Evolutionary conservation across 306 rosid genomes (phyloP).

Genomic region (Acmispon strigosus): DNA sequence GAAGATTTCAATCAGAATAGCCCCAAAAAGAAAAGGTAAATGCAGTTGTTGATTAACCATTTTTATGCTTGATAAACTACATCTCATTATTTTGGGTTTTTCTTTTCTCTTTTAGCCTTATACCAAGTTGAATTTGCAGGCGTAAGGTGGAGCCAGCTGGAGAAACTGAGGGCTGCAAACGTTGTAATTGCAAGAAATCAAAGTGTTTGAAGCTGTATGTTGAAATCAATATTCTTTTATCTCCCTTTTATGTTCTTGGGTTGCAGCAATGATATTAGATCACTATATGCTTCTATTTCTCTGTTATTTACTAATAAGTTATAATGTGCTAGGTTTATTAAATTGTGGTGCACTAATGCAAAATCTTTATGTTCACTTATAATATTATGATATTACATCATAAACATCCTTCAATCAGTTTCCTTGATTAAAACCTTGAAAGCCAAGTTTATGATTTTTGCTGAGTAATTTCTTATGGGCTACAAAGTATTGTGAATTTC

Average conservation of each 20-base stretch:
- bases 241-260: background rate
- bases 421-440: background rate
- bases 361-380: background rate
- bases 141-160: constrained; percentile 53
- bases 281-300: background rate
- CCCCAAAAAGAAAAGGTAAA: constrained; percentile 77
- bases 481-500: background rate
- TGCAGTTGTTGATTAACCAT: background rate
- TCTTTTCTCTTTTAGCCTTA: constrained; percentile 24
- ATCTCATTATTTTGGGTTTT: background rate
- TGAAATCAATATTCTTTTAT: background rate
- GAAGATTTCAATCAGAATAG: constrained; percentile 67
- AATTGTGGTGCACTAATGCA: background rate
- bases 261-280: background rate
- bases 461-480: background rate
- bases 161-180: constrained; percentile 77
- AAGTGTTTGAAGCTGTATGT: constrained; percentile 97
- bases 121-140: constrained; percentile 47
- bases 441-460: background rate
- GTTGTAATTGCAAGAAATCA: constrained; percentile 87
- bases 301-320: background rate
- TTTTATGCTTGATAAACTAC: constrained; percentile 1
- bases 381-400: background rate
- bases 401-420: background rate
- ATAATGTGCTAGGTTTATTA: background rate